Evolutionary conservation across 2,329 filamentous ascomycete genomes (phyloP).

Genomic region (Fusarium sp.): DNA sequence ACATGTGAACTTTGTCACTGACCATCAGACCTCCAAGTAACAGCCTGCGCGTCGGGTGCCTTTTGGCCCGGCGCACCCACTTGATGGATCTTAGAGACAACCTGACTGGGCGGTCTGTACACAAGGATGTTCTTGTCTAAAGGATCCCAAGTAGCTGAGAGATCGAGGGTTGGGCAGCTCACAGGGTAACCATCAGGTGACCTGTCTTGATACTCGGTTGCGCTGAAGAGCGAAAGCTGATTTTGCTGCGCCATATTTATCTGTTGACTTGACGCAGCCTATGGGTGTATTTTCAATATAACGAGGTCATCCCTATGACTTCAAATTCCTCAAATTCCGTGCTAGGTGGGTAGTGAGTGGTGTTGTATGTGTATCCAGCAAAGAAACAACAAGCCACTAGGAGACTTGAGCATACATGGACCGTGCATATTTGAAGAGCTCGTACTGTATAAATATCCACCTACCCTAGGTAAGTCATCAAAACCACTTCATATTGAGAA

Average conservation of each 20-base stretch:
- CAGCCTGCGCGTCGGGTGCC: constrained; percentile 59
- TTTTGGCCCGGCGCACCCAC: constrained; percentile 57
- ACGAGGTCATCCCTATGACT: constrained; percentile 7
- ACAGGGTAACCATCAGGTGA: constrained; percentile 72
- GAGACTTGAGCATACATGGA: not conserved
- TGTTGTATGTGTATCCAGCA: constrained; percentile 19
- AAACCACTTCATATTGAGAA: not conserved
- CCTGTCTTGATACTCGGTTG: constrained; percentile 69
- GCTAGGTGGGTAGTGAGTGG: not conserved
- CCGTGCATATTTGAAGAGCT: constrained; percentile 5
- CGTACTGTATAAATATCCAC: constrained; percentile 4
- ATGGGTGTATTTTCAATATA: not conserved
- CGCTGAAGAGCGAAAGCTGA: constrained; percentile 64
- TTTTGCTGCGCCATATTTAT: constrained; percentile 48
- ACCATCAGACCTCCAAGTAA: constrained; percentile 79
- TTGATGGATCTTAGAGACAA: constrained; percentile 67
- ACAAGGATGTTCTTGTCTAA: constrained; percentile 78
- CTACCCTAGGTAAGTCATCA: not conserved
- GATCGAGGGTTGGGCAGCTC: constrained; percentile 87
- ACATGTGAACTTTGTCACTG: constrained; percentile 38
- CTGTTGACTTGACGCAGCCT: constrained; percentile 6
- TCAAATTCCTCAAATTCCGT: not conserved
- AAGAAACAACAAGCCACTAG: not conserved
- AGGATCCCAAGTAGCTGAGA: constrained; percentile 79
- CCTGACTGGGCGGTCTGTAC: constrained; percentile 82